Conservation (phyloP, 441 rosid species). For the Pelargonium hybrid region DNA sequence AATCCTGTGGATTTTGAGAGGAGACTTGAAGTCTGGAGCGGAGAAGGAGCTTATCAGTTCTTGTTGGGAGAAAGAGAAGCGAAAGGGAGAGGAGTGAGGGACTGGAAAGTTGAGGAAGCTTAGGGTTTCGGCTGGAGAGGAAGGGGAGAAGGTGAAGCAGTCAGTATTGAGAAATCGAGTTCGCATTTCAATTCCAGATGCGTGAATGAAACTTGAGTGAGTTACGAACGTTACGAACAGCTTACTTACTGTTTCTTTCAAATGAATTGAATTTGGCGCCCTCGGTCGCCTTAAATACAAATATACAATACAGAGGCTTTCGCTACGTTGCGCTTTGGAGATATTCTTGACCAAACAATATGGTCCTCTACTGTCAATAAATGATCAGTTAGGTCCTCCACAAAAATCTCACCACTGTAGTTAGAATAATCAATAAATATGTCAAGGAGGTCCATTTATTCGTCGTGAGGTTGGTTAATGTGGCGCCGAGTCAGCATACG, state of each 20-base stretch:
- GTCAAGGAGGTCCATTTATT: no score
- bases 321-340: no score
- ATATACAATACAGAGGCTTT: no score
- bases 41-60: constrained; percentile 25
- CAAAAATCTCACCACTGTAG: no score
- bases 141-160: constrained; percentile 34
- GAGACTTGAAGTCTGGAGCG: constrained; percentile 21
- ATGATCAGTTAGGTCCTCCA: no score
- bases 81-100: constrained; percentile 27
- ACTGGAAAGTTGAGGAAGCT: constrained; percentile 54
- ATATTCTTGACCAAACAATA: no score
- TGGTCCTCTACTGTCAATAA: no score
- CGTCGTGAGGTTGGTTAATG: no score
- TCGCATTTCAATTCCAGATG: constrained; percentile 38
- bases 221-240: no score
- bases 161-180: constrained; percentile 59
- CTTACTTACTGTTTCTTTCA: neutral
- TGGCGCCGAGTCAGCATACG: no score
- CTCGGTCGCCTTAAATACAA: neutral
- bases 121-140: constrained; percentile 37
- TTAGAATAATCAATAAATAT: no score
- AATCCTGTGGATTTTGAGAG: constrained; percentile 27
- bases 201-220: neutral
- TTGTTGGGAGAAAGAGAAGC: constrained; percentile 19
- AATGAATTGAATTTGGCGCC: constrained; percentile 14